Percentiles rank a stretch among this genome's conserved stretches.
Conservation (phyloP, 345 rosid species). For the Eucalyptus regnans region DNA sequence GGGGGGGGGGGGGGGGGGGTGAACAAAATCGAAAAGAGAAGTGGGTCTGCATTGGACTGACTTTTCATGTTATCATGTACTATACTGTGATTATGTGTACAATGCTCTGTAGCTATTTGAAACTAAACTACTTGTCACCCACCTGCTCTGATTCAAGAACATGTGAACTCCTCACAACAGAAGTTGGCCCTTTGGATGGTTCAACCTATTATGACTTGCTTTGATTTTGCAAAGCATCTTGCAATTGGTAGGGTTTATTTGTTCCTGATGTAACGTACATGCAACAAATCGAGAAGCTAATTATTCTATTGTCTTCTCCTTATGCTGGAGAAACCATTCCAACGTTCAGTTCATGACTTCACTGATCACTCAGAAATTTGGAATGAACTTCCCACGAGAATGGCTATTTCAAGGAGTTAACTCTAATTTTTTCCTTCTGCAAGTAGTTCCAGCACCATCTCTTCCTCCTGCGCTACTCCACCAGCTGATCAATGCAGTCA, state of each 20-base stretch:
- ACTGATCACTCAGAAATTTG: not conserved
- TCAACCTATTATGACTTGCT: not conserved
- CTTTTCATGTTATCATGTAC: conserved; percentile 6
- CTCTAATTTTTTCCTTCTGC: not conserved
- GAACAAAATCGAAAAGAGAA: not conserved
- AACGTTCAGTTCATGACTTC: not conserved
- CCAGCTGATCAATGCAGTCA: not conserved
- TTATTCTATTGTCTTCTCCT: not conserved
- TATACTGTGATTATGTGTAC: not conserved
- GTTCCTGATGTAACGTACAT: not conserved
- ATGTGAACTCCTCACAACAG: not conserved
- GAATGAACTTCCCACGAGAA: not conserved
- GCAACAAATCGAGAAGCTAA: not conserved
- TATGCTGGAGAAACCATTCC: not conserved
- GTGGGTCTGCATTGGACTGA: conserved; percentile 34
- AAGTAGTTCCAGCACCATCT: not conserved
- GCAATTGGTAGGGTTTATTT: not conserved
- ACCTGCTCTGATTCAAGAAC: not conserved
- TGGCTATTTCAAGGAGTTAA: not conserved
- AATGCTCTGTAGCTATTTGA: not conserved
- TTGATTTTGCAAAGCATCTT: not conserved
- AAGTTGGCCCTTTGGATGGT: not conserved
- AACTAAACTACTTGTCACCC: not conserved
- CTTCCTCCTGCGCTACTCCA: not conserved
- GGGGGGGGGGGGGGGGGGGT: not conserved